Conservation (phyloP, 345 rosid species). For the Arabidopsis thaliana region DNA sequence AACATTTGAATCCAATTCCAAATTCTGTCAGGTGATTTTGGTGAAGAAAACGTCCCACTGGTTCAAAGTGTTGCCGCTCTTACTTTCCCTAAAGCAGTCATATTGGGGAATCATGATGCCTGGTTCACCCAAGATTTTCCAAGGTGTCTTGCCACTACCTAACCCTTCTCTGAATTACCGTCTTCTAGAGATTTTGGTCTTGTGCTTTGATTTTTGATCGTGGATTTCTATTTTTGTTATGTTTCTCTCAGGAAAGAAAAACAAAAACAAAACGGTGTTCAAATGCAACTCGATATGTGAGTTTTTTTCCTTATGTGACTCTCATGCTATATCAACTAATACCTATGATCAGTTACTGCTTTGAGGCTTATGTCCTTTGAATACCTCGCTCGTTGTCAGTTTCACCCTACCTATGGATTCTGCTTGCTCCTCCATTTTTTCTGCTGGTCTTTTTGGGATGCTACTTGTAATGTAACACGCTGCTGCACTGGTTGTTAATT, state of each 20-base stretch:
- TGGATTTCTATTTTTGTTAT: conserved; percentile 1
- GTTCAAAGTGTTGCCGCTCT: conserved; percentile 70
- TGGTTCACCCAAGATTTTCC: conserved; percentile 70
- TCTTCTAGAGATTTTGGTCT: neutral
- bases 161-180: neutral
- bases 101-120: conserved; percentile 89
- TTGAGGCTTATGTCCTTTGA: conserved; percentile 10
- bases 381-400: neutral
- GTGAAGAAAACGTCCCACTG: conserved; percentile 70
- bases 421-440: conserved; percentile 2
- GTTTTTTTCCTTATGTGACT: conserved; percentile 35
- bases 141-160: conserved; percentile 12
- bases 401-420: neutral
- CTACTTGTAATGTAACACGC: neutral
- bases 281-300: conserved; percentile 86
- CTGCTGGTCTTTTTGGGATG: conserved; percentile 1
- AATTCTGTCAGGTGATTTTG: conserved; percentile 78
- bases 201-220: conserved; percentile 13
- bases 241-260: conserved; percentile 49
- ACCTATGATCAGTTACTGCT: conserved; percentile 18
- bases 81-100: conserved; percentile 71
- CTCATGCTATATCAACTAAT: conserved; percentile 1
- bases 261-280: conserved; percentile 55
- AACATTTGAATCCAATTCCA: neutral
- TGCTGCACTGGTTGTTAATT: neutral